A percentile compares a stretch with the other conserved stretches of the same genome.
These are phyloP conservation scores for Geotrichum aggregatum DNA, from an alignment of 1,139 yeast species.

Conservation along the genomic window DNA sequence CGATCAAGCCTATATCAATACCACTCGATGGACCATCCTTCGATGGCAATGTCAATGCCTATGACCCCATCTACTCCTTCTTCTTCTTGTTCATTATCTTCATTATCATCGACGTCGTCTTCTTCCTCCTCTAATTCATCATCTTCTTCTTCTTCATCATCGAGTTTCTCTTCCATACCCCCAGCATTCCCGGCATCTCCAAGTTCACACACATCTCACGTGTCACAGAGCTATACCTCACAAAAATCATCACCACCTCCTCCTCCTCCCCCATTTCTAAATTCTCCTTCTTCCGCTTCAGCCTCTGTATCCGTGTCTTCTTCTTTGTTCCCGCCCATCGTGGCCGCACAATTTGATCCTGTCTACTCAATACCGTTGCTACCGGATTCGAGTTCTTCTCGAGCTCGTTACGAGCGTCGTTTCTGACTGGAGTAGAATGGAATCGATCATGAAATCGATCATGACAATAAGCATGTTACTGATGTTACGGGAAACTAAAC, in stretches of 20 bases:
- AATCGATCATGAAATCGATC: no score
- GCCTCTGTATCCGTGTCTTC: conserved; percentile 10
- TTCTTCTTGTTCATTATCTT: neutral
- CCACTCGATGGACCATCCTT: no score
- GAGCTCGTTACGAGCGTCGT: neutral
- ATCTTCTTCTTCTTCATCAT: neutral
- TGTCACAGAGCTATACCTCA: neutral
- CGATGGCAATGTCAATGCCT: no score
- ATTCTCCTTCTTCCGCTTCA: neutral
- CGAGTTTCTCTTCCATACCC: no score
- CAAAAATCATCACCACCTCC: neutral
- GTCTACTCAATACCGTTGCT: conserved; percentile 28
- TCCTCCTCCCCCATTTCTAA: neutral
- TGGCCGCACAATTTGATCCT: conserved; percentile 25
- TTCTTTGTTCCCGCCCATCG: conserved; percentile 29
- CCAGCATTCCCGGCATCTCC: no score
- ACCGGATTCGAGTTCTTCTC: no score
- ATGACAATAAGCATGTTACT: no score
- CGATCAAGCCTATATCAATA: no score
- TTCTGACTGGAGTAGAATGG: no score
- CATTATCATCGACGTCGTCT: neutral
- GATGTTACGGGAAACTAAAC: no score
- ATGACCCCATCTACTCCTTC: no score
- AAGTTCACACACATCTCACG: no score
- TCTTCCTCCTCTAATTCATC: neutral